phyloP scores from a whole-genome alignment of 2,329 filamentous ascomycete species.

The Periglandula ipomoeae region DNA sequence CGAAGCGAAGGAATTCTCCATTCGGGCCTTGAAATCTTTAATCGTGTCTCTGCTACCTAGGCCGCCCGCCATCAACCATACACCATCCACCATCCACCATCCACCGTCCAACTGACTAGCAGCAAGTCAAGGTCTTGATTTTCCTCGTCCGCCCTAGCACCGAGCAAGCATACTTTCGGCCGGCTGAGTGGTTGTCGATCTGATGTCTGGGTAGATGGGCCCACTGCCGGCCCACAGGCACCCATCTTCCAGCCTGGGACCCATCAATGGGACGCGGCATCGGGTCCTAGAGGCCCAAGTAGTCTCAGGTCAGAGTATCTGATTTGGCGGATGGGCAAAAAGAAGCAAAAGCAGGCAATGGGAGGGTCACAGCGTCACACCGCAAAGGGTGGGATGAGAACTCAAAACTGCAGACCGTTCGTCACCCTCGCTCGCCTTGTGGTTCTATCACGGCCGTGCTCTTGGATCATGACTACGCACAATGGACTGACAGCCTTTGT shows the following conservation, averaged over 20 bases:
- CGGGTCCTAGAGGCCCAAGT: not conserved
- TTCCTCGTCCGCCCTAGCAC: not conserved
- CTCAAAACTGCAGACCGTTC: no score
- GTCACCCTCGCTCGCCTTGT: no score
- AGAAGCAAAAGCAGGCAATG: no score
- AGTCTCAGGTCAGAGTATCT: not conserved
- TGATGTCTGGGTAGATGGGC: constrained; percentile 1
- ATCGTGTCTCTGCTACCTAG: not conserved
- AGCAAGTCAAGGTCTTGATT: not conserved
- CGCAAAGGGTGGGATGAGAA: no score
- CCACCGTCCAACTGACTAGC: no score
- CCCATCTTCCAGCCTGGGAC: not conserved
- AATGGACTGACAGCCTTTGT: no score
- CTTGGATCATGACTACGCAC: no score
- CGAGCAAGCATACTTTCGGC: constrained; percentile 3
- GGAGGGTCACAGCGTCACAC: no score
- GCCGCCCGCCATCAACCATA: not conserved
- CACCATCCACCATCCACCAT: no score
- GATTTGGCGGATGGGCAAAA: no score
- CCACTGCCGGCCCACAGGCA: not conserved
- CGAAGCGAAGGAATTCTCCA: constrained; percentile 1
- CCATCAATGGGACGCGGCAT: no score
- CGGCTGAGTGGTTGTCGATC: constrained; percentile 5
- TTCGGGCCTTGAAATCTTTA: constrained; percentile 2
- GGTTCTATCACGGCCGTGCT: no score